These are phyloP conservation scores for Annulohypoxylon nitens DNA, from an alignment of 495 filamentous ascomycete species.

Conservation along the genomic window DNA sequence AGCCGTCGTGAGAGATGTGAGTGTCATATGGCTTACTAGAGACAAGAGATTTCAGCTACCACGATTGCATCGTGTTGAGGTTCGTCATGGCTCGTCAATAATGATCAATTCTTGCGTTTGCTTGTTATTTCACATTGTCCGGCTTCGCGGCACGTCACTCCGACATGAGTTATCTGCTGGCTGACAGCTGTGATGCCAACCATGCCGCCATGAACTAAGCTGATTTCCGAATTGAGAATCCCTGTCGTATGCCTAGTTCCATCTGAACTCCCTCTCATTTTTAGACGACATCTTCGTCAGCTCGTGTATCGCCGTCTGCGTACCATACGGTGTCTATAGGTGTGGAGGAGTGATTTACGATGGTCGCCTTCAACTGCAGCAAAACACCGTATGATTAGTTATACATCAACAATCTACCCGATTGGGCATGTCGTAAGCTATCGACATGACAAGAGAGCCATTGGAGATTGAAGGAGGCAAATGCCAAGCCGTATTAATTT, in stretches of 20 bases:
- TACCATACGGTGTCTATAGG: background rate
- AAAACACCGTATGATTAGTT: slow-evolving; percentile 10
- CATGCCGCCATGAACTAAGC: slow-evolving; percentile 17
- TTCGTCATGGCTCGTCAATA: slow-evolving; percentile 29
- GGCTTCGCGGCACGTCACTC: slow-evolving; percentile 40
- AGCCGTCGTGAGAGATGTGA: slow-evolving; percentile 18
- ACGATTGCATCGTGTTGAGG: slow-evolving; percentile 31
- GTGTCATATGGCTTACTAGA: slow-evolving; percentile 36
- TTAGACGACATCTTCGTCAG: background rate
- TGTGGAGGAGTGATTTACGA: slow-evolving; percentile 1
- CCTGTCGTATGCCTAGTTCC: slow-evolving; percentile 10
- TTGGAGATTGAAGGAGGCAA: slow-evolving; percentile 22
- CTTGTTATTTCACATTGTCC: slow-evolving; percentile 16
- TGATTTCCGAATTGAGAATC: slow-evolving; percentile 30
- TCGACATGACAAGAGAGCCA: slow-evolving; percentile 13
- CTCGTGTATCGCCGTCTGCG: background rate
- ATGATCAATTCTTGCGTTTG: slow-evolving; percentile 4
- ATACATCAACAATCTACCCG: slow-evolving; percentile 27
- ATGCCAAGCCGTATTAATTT: slow-evolving; percentile 45
- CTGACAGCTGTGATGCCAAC: slow-evolving; percentile 25
- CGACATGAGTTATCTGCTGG: slow-evolving; percentile 32
- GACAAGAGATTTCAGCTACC: slow-evolving; percentile 14
- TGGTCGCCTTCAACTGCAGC: background rate
- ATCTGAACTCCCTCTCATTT: slow-evolving; percentile 17
- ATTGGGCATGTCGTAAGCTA: slow-evolving; percentile 37